Evolutionary conservation across 331 rosid genomes (phyloP).

Genomic region (Rhamnella rubrinervis): DNA sequence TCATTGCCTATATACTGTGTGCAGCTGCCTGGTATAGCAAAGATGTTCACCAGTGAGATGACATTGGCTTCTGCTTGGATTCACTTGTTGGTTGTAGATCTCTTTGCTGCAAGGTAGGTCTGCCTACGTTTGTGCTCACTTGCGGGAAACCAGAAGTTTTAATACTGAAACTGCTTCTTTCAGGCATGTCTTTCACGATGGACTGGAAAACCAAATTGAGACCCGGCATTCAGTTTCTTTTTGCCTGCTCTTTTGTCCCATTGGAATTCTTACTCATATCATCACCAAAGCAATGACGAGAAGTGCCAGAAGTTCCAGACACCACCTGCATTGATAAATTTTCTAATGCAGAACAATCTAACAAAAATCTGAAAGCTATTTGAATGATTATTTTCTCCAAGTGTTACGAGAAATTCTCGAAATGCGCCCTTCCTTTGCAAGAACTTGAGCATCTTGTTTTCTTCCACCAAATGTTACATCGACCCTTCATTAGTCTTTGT

Average conservation of each 20-base stretch:
- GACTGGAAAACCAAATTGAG: constrained; percentile 66
- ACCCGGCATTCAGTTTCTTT: constrained; percentile 83
- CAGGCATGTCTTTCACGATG: constrained; percentile 84
- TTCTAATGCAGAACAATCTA: neutral
- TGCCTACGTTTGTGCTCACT: neutral
- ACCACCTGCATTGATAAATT: constrained; percentile 17
- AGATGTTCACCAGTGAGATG: constrained; percentile 86
- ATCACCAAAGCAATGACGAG: constrained; percentile 71
- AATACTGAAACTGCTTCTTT: constrained; percentile 4
- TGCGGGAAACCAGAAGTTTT: neutral
- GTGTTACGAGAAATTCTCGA: neutral
- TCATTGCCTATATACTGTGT: constrained; percentile 21
- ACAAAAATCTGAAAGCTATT: constrained; percentile 2
- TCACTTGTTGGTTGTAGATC: constrained; percentile 84
- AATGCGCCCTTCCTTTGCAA: neutral
- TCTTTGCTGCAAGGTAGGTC: constrained; percentile 86
- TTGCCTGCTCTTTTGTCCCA: constrained; percentile 82
- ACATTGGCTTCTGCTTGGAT: constrained; percentile 98
- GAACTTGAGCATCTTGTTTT: constrained; percentile 8
- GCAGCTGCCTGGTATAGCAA: constrained; percentile 80
- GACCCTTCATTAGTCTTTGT: neutral
- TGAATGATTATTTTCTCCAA: constrained; percentile 1
- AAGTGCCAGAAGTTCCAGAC: constrained; percentile 8
- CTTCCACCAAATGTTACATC: neutral
- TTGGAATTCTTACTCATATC: constrained; percentile 79